Percentiles rank a stretch among this genome's conserved stretches.
Evolutionary conservation across 306 rosid genomes (phyloP).

Genomic region (Citrullus mucosospermus): DNA sequence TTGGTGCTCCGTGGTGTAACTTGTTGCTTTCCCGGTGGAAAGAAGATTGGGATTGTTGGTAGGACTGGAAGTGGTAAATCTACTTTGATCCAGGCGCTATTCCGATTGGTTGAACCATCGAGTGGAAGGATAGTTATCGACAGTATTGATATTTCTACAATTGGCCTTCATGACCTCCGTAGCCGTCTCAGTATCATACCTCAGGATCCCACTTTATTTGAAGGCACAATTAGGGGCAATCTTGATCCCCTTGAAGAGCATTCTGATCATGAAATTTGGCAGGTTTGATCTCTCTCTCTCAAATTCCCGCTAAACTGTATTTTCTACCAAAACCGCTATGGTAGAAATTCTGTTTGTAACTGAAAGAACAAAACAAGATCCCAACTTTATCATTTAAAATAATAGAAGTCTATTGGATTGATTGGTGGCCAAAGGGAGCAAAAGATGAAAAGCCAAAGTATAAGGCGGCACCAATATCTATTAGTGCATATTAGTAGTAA

Average conservation of each 20-base stretch:
- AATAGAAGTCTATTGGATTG: neutral
- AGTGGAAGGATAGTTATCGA: slow-evolving; percentile 69
- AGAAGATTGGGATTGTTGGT: slow-evolving; percentile 91
- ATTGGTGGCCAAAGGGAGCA: neutral
- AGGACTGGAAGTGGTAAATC: slow-evolving; percentile 97
- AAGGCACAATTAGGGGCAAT: slow-evolving; percentile 80
- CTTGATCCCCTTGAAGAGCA: slow-evolving; percentile 87
- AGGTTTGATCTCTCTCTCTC: slow-evolving; percentile 28
- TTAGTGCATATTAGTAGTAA: neutral
- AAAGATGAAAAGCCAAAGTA: neutral
- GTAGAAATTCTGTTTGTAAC: neutral
- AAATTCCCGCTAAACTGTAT: neutral
- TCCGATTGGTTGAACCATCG: slow-evolving; percentile 75
- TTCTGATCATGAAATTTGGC: slow-evolving; percentile 76
- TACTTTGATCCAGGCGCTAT: slow-evolving; percentile 84
- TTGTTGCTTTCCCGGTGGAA: slow-evolving; percentile 80
- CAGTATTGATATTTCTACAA: slow-evolving; percentile 52
- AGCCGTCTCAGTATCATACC: slow-evolving; percentile 88
- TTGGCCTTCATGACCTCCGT: slow-evolving; percentile 91
- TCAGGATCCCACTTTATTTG: slow-evolving; percentile 92
- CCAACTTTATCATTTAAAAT: neutral
- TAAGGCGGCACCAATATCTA: neutral
- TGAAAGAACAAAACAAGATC: neutral
- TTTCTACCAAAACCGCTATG: neutral
- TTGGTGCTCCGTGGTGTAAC: slow-evolving; percentile 72